Evolutionary conservation across 306 rosid genomes (phyloP).

Genomic region (Glycine latifolia): DNA sequence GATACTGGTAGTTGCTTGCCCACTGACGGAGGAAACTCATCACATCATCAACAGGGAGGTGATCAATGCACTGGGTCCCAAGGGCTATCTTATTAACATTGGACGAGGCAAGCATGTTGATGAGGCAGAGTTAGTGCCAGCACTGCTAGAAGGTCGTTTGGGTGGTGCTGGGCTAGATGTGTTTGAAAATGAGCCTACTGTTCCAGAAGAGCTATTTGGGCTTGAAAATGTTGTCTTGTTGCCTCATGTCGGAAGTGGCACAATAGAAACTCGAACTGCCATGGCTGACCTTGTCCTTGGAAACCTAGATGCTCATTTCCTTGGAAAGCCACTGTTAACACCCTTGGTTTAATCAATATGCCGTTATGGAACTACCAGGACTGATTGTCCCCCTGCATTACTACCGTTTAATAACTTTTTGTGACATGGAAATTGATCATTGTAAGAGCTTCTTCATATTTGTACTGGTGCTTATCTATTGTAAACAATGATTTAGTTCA

Average conservation of each 20-base stretch:
- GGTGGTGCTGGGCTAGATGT: constrained; percentile 94
- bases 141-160: constrained; percentile 78
- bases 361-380: constrained; percentile 1
- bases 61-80: constrained; percentile 77
- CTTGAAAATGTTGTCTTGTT: constrained; percentile 79
- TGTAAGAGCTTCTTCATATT: neutral
- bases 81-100: constrained; percentile 76
- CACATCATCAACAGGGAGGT: constrained; percentile 77
- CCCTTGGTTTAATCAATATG: constrained; percentile 57
- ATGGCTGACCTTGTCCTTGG: constrained; percentile 82
- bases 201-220: constrained; percentile 72
- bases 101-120: constrained; percentile 94
- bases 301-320: constrained; percentile 85
- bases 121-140: constrained; percentile 74
- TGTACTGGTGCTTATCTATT: neutral
- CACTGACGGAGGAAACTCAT: constrained; percentile 69
- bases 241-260: constrained; percentile 80
- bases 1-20: constrained; percentile 82
- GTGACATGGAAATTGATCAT: neutral
- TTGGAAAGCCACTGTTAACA: constrained; percentile 71
- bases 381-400: neutral
- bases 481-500: neutral
- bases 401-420: neutral
- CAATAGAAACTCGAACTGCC: constrained; percentile 69
- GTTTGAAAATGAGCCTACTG: constrained; percentile 79